Evolutionary conservation across 2,329 filamentous ascomycete genomes (phyloP), one percentile per base, ranked within the genome.

Genomic region (Fusarium dimerum): DNA sequence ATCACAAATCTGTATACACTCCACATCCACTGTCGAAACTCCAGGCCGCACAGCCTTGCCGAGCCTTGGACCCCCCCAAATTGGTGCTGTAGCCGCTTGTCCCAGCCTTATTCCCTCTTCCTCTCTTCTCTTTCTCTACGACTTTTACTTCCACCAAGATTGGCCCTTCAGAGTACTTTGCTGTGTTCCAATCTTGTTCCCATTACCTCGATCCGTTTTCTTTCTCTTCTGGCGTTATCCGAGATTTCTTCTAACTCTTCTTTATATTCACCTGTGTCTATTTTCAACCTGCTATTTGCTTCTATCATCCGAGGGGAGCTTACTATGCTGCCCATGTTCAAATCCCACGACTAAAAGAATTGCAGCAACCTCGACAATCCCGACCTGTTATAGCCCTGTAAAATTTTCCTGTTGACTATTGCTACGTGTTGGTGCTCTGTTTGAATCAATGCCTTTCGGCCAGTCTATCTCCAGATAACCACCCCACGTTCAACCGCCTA

Each of bases 71-170:
- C 58, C 61, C 60, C 60, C 62, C 62, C 60, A 62, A 62, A 26
- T 26, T 26, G 20, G 20, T 26, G 20, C 59, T 57, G 56, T 52
- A 61, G 57, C 51, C 9, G 32, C 13, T 59, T 56, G 39, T 51
- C 61, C 59, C 61, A 64, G 64, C 64, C 64, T 67, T 63, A 61
- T 63, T 63, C 56, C 55, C 62, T 60, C 63, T 53, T 56, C 51
- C 44, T 54, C 47, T 54, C 48, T 47, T 45, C 30, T 48, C 42
- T 48, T 51, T 50, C 51, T 49, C 48, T 36, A 36, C 32, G 32
- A 36, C 32, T 36, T 36, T 36, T 36, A 36, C 32, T 36, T 15
- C 13, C 13, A 36, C 32, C 32, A 11, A 36, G 32, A 6, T 36
- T 11, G 32, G 10, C 32, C 32, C 32, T 36, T 36, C 10, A 15